phyloP scores from a whole-genome alignment of 495 filamentous ascomycete genomes.

The Terfezia boudieri region DNA sequence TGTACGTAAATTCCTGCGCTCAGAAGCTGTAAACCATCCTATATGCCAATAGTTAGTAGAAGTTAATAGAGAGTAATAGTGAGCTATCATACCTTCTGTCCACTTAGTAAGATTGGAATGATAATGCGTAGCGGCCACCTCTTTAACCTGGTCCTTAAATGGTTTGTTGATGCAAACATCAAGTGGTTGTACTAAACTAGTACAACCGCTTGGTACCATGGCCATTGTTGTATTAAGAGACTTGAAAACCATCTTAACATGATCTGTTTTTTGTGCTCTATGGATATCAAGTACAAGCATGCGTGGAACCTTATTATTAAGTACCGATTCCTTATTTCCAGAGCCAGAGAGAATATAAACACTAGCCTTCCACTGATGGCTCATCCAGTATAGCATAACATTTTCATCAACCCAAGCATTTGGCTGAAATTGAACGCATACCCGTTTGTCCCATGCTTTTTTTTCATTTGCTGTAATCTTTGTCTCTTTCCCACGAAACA shows the following conservation, averaged over 20 bases:
- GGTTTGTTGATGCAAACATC: slow-evolving; percentile 5
- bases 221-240: not conserved
- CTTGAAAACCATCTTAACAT: not conserved
- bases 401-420: slow-evolving; percentile 1
- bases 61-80: not conserved
- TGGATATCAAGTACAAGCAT: not conserved
- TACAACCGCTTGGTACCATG: slow-evolving; percentile 3
- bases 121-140: not conserved
- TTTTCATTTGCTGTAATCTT: not conserved
- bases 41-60: not conserved
- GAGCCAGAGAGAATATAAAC: not conserved
- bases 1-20: not conserved
- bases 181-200: slow-evolving; percentile 1
- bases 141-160: not conserved
- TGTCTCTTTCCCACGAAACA: not conserved
- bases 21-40: not conserved
- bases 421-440: slow-evolving; percentile 1
- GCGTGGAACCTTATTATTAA: not conserved
- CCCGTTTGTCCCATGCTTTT: not conserved
- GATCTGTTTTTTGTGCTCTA: slow-evolving; percentile 1
- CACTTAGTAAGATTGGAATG: not conserved
- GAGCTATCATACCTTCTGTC: not conserved
- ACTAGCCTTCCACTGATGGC: not conserved
- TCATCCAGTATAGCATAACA: slow-evolving; percentile 1
- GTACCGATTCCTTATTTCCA: not conserved